Evolutionary conservation across 179 eudicot species (phyloP), one percentile per base, ranked within the genome.

Genomic region (Drosera spatulata): DNA sequence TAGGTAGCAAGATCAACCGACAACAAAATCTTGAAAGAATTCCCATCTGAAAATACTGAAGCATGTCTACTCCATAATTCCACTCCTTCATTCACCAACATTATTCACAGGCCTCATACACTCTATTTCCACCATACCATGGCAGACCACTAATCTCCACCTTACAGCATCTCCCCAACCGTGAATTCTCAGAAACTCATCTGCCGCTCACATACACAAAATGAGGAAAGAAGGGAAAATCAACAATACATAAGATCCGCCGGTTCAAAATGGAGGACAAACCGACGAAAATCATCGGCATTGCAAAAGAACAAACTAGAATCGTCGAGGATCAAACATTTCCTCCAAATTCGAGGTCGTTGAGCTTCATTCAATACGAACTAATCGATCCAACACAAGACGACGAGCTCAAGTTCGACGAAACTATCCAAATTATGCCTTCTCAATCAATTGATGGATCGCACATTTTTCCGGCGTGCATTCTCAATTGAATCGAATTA

Each of bases 41-140:
- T 77, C 75, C 91, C 91, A 82, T 84, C 66, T 75, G 82, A 71
- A 79, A 49, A 15, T 53, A 7, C 51, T 39, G 45, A 2, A 5
- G 60, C 41, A 46, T 39, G 22, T 71, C 74, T 76, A 74, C 74
- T 78, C 33, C 22, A 61, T 60, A n/a, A 48, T 57, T 15, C 42
- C 60, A 61, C 10, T 2, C 15, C 57, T 49, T 51, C 46, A 14
- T 2, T 7, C n/a, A 39, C 68, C 58, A 40, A 52, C 56, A 58
- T 58, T 61, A 58, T 43, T 44, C 38, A 61, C n/a, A 10, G 37
- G 61, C 39, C 12, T n/a, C 9, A 13, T 14, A 10, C 62, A 38
- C 57, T 59, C 10, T 43, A 55, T 14, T 11, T 7, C 15, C 37
- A 57, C 42, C 48, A 41, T 2, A 4, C 13, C 14, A 51, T 51